Evolutionary conservation across 495 filamentous ascomycete species (phyloP).

Genomic region (Sordaria brevicollis): DNA sequence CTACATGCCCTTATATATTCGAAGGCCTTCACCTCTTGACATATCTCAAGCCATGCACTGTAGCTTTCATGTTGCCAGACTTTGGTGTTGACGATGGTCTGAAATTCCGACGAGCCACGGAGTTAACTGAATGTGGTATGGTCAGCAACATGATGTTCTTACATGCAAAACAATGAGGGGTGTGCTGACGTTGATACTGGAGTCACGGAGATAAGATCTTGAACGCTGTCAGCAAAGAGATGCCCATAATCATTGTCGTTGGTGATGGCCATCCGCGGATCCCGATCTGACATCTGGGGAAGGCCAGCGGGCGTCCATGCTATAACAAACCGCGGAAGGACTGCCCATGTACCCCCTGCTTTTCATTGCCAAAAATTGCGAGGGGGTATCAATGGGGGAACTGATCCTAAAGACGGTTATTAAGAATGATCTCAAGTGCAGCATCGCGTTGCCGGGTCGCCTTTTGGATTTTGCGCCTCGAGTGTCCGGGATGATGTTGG

Average conservation of each 20-base stretch:
- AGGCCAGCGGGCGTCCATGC: not conserved
- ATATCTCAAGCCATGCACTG: not conserved
- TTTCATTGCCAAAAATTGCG: not conserved
- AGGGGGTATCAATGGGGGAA: too few species aligned
- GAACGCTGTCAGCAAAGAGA: too few species aligned
- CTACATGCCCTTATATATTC: not conserved
- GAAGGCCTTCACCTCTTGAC: too few species aligned
- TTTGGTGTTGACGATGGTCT: not conserved
- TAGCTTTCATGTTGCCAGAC: not conserved
- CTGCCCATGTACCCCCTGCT: not conserved
- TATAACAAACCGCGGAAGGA: not conserved
- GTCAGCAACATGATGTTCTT: not conserved
- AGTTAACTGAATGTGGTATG: not conserved
- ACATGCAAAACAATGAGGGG: not conserved
- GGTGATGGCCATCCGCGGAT: not conserved
- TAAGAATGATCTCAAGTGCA: too few species aligned
- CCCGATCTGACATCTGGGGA: not conserved
- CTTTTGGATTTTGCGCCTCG: not conserved
- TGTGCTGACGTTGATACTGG: not conserved
- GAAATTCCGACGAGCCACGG: not conserved
- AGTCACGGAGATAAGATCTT: not conserved
- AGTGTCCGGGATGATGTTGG: not conserved
- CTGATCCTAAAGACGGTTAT: too few species aligned
- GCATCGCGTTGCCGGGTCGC: too few species aligned
- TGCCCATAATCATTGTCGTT: too few species aligned